Evolutionary conservation across 768 basidiomycete genomes (phyloP), one percentile per base, ranked within the genome.

Genomic region (Pleurotus pulmonarius): DNA sequence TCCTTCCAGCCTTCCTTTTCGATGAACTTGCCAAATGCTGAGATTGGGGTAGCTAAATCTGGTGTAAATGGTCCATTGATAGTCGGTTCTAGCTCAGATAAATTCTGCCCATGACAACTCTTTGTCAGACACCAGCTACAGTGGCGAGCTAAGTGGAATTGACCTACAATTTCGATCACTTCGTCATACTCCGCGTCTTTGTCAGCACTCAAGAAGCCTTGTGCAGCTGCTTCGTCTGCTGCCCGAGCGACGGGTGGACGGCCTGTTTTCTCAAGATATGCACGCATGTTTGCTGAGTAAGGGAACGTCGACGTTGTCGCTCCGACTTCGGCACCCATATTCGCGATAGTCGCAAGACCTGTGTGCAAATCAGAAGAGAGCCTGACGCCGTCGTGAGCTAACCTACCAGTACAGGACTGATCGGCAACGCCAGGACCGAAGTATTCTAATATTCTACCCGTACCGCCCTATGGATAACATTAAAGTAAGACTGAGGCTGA

Each of bases 281-380:
- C 78, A 29, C 85, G 81, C 96, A 98, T 98, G 64, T 85, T 84
- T 15, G 82, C 72, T 13, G 93, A 94, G 73, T 98, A 99, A 4
- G 96, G 95, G 81, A 99, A 99, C 5, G 90, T 93, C 1, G 95
- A 96, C 0, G 97, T 98, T 1, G 97, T 99, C n/a, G 97, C 97
- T 39, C 97, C 97, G n/a, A 98, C 95, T 76, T 99, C 97, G 11
- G 97, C 97, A 49, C 97, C 97, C 97, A 98, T 99, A 72, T 99
- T 98, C 44, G 92, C 90, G 55, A 99, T 90, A 1, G 97, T 98
- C 1, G 96, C 97, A 54, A 97, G 74, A 55, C 92, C 90, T 90
- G 49, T 34, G 40, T 5, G 25, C 49, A 25, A 41, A 9, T 8
- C 41, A 29, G 29, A 29, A 8, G 29, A 29, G 8, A 29, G 29